Conservation (phyloP, 176 grass and related monocot genomes). For the Themeda triandra region DNA sequence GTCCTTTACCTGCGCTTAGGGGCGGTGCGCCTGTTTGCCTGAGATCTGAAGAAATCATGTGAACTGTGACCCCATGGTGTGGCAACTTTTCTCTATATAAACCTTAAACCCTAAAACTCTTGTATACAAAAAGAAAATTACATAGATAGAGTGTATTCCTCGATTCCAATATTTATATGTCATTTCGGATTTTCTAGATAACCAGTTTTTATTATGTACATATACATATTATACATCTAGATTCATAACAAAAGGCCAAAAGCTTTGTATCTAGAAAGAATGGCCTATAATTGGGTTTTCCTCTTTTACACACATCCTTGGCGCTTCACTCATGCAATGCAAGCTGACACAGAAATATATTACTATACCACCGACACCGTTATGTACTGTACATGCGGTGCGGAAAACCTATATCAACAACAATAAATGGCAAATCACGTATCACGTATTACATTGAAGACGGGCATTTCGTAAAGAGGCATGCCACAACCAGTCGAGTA, state of each 20-base stretch:
- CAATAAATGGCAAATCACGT: not conserved
- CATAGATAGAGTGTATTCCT: too few relatives aligned
- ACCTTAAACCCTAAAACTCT: too few relatives aligned
- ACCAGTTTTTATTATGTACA: too few relatives aligned
- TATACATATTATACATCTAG: too few relatives aligned
- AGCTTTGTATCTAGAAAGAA: too few relatives aligned
- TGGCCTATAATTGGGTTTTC: too few relatives aligned
- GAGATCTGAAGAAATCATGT: slow-evolving; percentile 25
- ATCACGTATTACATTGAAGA: not conserved
- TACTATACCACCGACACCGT: not conserved
- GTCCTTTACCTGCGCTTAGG: slow-evolving; percentile 22
- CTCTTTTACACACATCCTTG: not conserved
- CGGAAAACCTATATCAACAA: not conserved
- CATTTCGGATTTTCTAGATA: too few relatives aligned
- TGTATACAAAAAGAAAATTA: too few relatives aligned
- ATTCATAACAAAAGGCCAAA: too few relatives aligned
- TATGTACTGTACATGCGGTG: not conserved
- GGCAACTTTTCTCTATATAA: not conserved
- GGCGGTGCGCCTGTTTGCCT: not conserved
- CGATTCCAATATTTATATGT: too few relatives aligned
- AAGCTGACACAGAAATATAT: not conserved
- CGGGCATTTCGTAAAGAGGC: not conserved
- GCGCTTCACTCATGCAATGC: not conserved
- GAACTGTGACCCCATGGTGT: not conserved
- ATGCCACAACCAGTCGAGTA: not conserved